phyloP scores from a whole-genome alignment of 2,329 filamentous ascomycete species.

The Botryotinia narcissicola region DNA sequence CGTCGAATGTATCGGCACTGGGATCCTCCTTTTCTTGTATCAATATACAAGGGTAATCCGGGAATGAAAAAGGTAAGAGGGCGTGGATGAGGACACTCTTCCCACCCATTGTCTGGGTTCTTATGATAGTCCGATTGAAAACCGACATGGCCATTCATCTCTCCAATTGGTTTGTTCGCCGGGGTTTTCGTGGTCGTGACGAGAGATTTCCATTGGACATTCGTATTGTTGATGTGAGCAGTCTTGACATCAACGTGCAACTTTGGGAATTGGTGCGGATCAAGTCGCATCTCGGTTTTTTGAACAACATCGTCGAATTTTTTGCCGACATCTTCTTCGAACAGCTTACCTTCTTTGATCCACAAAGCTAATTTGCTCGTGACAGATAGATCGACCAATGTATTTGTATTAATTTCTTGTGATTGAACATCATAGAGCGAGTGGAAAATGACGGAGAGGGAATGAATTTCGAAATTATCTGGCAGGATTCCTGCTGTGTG shows the following conservation, averaged over 20 bases:
- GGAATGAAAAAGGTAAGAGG: constrained; percentile 89
- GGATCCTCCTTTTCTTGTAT: constrained; percentile 84
- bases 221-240: constrained; percentile 37
- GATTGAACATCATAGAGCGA: constrained; percentile 65
- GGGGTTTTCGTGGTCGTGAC: constrained; percentile 11
- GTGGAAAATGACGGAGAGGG: constrained; percentile 74
- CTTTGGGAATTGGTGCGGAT: constrained; percentile 34
- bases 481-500: constrained; percentile 68
- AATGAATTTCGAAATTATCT: constrained; percentile 62
- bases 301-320: constrained; percentile 67
- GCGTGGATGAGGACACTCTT: constrained; percentile 60
- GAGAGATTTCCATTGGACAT: constrained; percentile 71
- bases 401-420: constrained; percentile 66
- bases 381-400: constrained; percentile 72
- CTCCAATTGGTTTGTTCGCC: constrained; percentile 45
- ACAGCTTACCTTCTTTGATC: constrained; percentile 69
- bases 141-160: constrained; percentile 77
- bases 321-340: constrained; percentile 65
- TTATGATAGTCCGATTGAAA: constrained; percentile 71
- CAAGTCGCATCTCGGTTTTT: constrained; percentile 37
- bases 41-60: constrained; percentile 85
- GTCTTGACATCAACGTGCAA: constrained; percentile 35
- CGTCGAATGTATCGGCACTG: constrained; percentile 83
- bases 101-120: constrained; percentile 65
- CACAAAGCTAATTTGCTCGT: constrained; percentile 74